Base-by-base conservation (phyloP, 225 moss, liverwort and hornwort genomes). In the Bryoerythrophyllum caledonicum region DNA sequence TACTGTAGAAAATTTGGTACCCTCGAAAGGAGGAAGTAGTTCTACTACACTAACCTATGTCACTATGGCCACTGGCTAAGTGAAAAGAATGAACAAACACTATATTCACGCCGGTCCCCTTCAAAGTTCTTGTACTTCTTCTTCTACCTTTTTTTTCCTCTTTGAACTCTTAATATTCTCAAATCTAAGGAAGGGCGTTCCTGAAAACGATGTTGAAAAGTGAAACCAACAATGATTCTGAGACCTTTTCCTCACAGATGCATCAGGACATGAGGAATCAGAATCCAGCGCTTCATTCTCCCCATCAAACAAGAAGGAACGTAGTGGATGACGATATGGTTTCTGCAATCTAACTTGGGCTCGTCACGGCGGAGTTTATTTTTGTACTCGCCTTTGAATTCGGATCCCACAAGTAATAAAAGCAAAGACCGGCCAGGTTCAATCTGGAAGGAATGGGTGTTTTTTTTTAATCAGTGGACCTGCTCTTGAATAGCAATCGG, bases 261-360 rank as follows among this genome's bases (percentile, higher is more conserved):
- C 11, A 10, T 9, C 12, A 28, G 14, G 60, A 30, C 21, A 46
- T 15, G 60, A 46, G 61, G 61, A 74, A 69, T 55, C 27, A 0
- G 55, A 44, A 34, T 27, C 64, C 27, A 24, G 57, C 64, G 6
- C 25, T 49, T 0, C 70, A 80, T 75, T 49, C 57, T 16, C n/a
- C 8, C 37, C 55, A 61, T 56, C 25, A 9, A 14, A 53, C 52
- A 69, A 11, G 16, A 20, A 2, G 16, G 16, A 11, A 35, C 16
- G 63, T 57, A 17, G 10, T 5, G 75, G 80, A 80, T 75, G 17
- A 37, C 46, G 70, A 68, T 5, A 5, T 35, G 37, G 35, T 30
- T 80, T 65, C 65, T 60, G 65, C 65, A 71, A 76, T 71, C 76
- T 59, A 70, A 63, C 75, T 37, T 14, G 40, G 30, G 19, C 19